Conservation (phyloP, 1,284 basidiomycete genomes). For the Leccinum subrobustum region DNA sequence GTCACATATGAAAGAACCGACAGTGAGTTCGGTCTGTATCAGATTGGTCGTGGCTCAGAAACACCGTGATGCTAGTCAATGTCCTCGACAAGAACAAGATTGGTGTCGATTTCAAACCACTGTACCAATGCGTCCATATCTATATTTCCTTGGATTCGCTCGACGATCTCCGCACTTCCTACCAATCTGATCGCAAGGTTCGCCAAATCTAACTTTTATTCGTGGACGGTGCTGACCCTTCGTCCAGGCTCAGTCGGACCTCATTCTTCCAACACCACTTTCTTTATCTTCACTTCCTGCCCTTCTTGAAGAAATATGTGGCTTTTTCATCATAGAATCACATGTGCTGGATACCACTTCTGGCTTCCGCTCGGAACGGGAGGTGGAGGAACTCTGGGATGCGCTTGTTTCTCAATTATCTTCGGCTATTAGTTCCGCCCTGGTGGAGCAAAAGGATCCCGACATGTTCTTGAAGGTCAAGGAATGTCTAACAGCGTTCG, state of each 20-base stretch:
- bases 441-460: slow-evolving; percentile 78
- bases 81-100: slow-evolving; percentile 90
- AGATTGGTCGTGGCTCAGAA: background rate
- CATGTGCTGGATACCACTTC: slow-evolving; percentile 89
- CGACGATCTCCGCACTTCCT: slow-evolving; percentile 87
- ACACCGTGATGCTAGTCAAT: slow-evolving; percentile 58
- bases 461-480: slow-evolving; percentile 86
- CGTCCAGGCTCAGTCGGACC: slow-evolving; percentile 87
- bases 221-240: slow-evolving; percentile 13
- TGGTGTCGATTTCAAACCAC: slow-evolving; percentile 89
- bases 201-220: slow-evolving; percentile 16
- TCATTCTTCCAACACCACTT: slow-evolving; percentile 81
- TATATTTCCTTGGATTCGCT: slow-evolving; percentile 89
- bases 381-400: slow-evolving; percentile 97
- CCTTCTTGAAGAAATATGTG: slow-evolving; percentile 92
- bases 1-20: slow-evolving; percentile 94
- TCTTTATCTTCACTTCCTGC: slow-evolving; percentile 56
- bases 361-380: slow-evolving; percentile 82
- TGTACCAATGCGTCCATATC: slow-evolving; percentile 98
- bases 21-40: slow-evolving; percentile 54
- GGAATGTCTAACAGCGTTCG: slow-evolving; percentile 82
- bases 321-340: slow-evolving; percentile 97
- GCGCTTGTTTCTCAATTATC: slow-evolving; percentile 80
- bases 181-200: slow-evolving; percentile 94
- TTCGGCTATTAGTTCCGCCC: slow-evolving; percentile 70